Conservation (phyloP, 2,329 filamentous ascomycete species). For the Verticillium zaregamsianum region DNA sequence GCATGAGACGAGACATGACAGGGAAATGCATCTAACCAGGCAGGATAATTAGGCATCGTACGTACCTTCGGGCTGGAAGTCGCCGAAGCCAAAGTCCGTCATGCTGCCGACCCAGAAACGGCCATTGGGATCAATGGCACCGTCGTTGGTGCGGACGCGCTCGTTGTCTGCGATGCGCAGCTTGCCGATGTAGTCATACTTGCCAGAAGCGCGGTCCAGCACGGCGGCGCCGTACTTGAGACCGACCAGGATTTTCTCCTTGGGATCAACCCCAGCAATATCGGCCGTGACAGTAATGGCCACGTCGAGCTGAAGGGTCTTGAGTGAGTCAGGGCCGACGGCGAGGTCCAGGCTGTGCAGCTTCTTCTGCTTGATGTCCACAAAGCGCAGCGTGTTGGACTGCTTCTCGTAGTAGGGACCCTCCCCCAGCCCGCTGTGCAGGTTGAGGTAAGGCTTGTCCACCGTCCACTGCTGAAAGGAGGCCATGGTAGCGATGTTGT, state of each 20-base stretch:
- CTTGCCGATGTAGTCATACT: slow-evolving; percentile 48
- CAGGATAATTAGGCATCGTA: slow-evolving; percentile 6
- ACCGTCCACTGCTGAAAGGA: slow-evolving; percentile 46
- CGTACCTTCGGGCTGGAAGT: slow-evolving; percentile 58
- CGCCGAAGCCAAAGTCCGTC: slow-evolving; percentile 63
- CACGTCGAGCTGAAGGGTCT: slow-evolving; percentile 54
- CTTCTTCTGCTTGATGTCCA: slow-evolving; percentile 77
- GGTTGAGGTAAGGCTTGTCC: slow-evolving; percentile 52
- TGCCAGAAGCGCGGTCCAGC: slow-evolving; percentile 58
- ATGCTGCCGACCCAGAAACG: slow-evolving; percentile 84
- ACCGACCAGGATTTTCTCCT: slow-evolving; percentile 67
- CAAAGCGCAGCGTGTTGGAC: slow-evolving; percentile 66
- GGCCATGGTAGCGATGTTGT: slow-evolving; percentile 22
- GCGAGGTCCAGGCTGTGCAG: slow-evolving; percentile 67
- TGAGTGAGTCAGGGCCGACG: slow-evolving; percentile 57
- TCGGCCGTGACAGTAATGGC: slow-evolving; percentile 69
- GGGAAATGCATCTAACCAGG: not conserved
- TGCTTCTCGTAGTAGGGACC: slow-evolving; percentile 68
- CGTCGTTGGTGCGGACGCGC: slow-evolving; percentile 72
- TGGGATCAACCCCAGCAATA: slow-evolving; percentile 61
- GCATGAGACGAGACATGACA: not conserved
- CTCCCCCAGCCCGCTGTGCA: slow-evolving; percentile 66
- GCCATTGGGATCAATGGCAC: slow-evolving; percentile 73
- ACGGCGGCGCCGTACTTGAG: slow-evolving; percentile 81
- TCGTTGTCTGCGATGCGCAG: slow-evolving; percentile 42